Evolutionary conservation across 306 rosid species (phyloP).

Genomic region (Crotalaria pallida): DNA sequence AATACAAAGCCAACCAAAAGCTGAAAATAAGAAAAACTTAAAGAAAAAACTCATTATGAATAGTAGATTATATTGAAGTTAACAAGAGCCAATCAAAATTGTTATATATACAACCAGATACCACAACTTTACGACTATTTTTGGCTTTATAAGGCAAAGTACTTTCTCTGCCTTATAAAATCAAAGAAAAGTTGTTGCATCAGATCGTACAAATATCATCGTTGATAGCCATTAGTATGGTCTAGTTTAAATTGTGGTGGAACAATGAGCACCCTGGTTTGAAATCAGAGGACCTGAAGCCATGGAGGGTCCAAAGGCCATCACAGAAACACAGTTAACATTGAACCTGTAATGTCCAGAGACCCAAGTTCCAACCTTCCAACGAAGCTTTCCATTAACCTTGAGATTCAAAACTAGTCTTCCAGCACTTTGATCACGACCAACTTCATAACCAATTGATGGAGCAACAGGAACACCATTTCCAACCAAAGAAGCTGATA

Average conservation of each 20-base stretch:
- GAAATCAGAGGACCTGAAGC: constrained; percentile 48
- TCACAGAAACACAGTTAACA: constrained; percentile 64
- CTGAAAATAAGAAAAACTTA: not conserved
- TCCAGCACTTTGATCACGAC: constrained; percentile 65
- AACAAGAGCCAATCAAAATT: not conserved
- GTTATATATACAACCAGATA: no score
- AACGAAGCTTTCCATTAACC: constrained; percentile 65
- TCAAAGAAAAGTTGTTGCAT: no score
- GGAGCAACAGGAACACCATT: constrained; percentile 62
- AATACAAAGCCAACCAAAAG: constrained; percentile 38
- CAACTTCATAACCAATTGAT: constrained; percentile 67
- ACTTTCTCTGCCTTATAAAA: no score
- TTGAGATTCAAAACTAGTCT: constrained; percentile 52
- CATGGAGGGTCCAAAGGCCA: constrained; percentile 53
- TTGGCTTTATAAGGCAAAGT: no score
- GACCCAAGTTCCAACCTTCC: constrained; percentile 96
- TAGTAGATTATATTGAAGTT: not conserved
- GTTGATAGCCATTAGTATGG: not conserved
- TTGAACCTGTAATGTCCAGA: constrained; percentile 69
- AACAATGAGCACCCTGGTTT: constrained; percentile 58
- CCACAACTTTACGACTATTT: no score
- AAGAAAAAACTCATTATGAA: constrained; percentile 4
- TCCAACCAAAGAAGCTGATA: constrained; percentile 63
- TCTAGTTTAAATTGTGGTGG: constrained; percentile 47
- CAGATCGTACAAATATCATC: no score